Evolutionary conservation across 768 basidiomycete genomes (phyloP), one percentile per base, ranked within the genome.

Genomic region (Coprinopsis strossmayeri): DNA sequence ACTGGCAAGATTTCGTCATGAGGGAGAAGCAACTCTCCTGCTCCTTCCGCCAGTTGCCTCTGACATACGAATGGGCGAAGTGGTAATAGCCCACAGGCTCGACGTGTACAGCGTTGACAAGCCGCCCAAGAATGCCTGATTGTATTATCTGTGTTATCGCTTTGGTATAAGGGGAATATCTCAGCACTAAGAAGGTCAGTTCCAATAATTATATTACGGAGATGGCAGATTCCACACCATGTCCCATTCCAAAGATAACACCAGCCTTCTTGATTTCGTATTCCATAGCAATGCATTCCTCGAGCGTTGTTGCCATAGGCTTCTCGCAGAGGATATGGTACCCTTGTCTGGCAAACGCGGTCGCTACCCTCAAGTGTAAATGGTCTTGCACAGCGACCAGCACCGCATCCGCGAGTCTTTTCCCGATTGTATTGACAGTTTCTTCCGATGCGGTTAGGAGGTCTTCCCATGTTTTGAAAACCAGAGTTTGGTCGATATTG

Each of bases 311-410:
- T 0, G 90, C 87, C 85, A 94, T 89, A 0, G 91, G 91, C 61
- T 94, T 94, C 74, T 94, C 91, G 64, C 91, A 93, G 18, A 94
- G 72, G 48, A 94, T 87, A 56, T 91, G 83, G 59, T 93, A 93
- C 1, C 89, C 88, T 58, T 89, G 88, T 34, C 71, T 74, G 0
- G 83, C 82, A 66, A 91, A 91, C 0, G 83, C 87, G 7, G 77
- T 60, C 0, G 85, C 77, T 5, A 90, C 82, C 51, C 87, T 82
- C 21, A 73, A 69, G 58, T 94, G 91, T 76, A 89, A 74, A 32
- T 74, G 68, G 58, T 94, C 91, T 53, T 90, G 88, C 1, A 92
- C 87, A 4, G 87, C 75, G 53, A 94, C 73, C 47, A 92, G 57
- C 13, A 92, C 80, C 0, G 89, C 90, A 61, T 94, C 90, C 2